A percentile compares a stretch with the other conserved stretches of the same genome.
phyloP scores from a whole-genome alignment of 805 yeast species.

The Metschnikowia hibisci region DNA sequence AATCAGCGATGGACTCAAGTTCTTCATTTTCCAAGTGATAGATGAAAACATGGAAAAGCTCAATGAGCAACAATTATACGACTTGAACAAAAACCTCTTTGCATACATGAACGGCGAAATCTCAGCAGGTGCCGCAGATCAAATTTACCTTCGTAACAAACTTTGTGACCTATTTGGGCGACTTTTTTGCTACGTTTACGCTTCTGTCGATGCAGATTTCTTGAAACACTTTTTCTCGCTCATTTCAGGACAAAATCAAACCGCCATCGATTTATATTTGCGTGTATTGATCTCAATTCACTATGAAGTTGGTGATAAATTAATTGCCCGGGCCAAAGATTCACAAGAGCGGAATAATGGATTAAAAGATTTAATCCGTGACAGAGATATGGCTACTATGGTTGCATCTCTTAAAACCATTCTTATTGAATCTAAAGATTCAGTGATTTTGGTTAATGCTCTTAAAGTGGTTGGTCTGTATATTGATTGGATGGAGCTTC shows the following conservation, averaged over 20 bases:
- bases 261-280: constrained; percentile 59
- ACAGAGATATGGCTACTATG: constrained; percentile 64
- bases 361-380: constrained; percentile 80
- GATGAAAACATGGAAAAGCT: constrained; percentile 51
- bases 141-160: constrained; percentile 35
- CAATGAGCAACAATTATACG: constrained; percentile 41
- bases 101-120: constrained; percentile 33
- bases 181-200: constrained; percentile 35
- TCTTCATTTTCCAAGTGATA: constrained; percentile 67
- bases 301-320: constrained; percentile 89
- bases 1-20: constrained; percentile 53
- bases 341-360: constrained; percentile 60
- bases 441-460: constrained; percentile 48
- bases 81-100: constrained; percentile 48
- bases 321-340: constrained; percentile 65
- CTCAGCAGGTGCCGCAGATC: constrained; percentile 21
- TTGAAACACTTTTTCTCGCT: constrained; percentile 28
- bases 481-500: constrained; percentile 89
- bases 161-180: constrained; percentile 32
- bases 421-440: constrained; percentile 35
- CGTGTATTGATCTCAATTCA: constrained; percentile 75
- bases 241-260: constrained; percentile 17
- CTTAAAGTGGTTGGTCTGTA: constrained; percentile 74
- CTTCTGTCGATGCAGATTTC: constrained; percentile 29
- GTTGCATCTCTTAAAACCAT: constrained; percentile 66